Conservation (phyloP, 2,329 filamentous ascomycete species). For the Rutstroemia sp. region DNA sequence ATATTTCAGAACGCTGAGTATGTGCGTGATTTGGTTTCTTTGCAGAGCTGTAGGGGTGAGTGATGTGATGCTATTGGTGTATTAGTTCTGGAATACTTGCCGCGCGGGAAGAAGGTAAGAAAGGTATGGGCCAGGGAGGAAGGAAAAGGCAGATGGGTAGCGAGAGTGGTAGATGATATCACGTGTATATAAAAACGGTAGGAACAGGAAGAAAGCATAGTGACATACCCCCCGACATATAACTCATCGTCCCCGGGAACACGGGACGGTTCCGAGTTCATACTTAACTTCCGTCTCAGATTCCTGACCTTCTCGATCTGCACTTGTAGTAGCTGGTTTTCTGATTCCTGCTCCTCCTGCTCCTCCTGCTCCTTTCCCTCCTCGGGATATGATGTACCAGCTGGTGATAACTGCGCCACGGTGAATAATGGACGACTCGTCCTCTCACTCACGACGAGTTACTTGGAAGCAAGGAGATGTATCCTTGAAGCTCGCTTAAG, state of each 20-base stretch:
- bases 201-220: conserved; percentile 5
- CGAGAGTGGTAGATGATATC: conserved; percentile 25
- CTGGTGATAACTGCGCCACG: background rate
- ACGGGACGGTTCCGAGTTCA: conserved; percentile 50
- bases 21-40: conserved; percentile 74
- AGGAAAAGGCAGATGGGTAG: conserved; percentile 3
- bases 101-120: too few species aligned
- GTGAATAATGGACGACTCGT: background rate
- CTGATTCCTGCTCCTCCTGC: background rate
- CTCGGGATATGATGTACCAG: background rate
- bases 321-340: background rate
- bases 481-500: too few species aligned
- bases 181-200: background rate
- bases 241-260: conserved; percentile 64
- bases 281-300: conserved; percentile 2
- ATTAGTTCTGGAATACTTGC: background rate
- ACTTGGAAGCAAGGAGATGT: too few species aligned
- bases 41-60: conserved; percentile 62
- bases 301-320: background rate
- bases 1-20: conserved; percentile 73
- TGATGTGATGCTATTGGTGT: conserved; percentile 59
- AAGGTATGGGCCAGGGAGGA: background rate
- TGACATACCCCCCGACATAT: conserved; percentile 68
- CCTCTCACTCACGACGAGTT: too few species aligned
- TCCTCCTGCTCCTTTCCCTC: background rate